A percentile compares a stretch with the other conserved stretches of the same genome.
Evolutionary conservation across 768 basidiomycete species (phyloP).

Genomic region (Suillus tomentosus): DNA sequence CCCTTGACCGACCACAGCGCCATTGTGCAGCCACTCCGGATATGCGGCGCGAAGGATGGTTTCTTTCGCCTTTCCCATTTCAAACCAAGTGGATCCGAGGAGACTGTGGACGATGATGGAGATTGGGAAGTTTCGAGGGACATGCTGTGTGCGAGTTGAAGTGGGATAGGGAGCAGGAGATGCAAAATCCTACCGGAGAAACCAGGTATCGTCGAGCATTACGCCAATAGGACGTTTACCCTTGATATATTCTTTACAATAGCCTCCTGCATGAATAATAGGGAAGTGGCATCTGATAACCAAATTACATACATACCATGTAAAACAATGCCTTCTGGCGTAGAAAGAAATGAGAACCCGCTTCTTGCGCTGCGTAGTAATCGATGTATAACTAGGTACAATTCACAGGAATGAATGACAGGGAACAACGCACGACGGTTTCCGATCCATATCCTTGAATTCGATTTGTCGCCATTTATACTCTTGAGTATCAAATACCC

Average conservation of each 20-base stretch:
- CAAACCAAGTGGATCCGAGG: conserved; percentile 49
- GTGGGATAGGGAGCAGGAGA: background rate
- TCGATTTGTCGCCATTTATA: conserved; percentile 85
- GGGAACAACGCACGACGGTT: conserved; percentile 61
- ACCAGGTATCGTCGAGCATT: conserved; percentile 92
- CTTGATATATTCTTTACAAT: conserved; percentile 87
- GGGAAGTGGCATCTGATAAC: background rate
- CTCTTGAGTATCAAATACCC: conserved; percentile 85
- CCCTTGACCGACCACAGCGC: conserved; percentile 68
- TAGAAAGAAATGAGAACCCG: conserved; percentile 84
- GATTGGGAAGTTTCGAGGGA: conserved; percentile 27
- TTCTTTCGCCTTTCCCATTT: conserved; percentile 91
- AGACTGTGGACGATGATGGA: conserved; percentile 31
- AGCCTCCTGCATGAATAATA: conserved; percentile 58
- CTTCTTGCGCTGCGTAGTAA: conserved; percentile 56
- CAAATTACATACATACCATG: conserved; percentile 54
- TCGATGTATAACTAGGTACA: background rate
- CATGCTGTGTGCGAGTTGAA: conserved; percentile 28
- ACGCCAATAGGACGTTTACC: conserved; percentile 83
- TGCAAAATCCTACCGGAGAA: conserved; percentile 57
- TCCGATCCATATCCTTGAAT: conserved; percentile 66
- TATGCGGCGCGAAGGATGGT: conserved; percentile 45
- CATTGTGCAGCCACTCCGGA: conserved; percentile 88
- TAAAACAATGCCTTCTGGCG: conserved; percentile 74
- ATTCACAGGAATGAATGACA: background rate